Base-by-base conservation (phyloP, 768 basidiomycete genomes). In the Hemileccinum rubropunctum region DNA sequence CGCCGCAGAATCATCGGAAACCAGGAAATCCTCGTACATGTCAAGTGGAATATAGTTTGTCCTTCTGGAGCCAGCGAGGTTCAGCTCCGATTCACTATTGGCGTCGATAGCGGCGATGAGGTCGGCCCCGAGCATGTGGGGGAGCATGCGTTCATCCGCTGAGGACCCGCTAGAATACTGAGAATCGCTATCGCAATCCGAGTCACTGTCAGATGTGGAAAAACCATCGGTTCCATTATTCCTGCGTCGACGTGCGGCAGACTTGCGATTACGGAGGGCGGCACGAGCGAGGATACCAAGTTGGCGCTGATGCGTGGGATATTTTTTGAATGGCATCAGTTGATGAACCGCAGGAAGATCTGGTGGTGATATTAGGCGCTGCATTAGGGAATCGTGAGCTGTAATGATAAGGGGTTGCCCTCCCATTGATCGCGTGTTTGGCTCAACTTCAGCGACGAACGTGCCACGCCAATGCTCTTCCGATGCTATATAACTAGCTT, bases 31-130 rank as follows among this genome's bases (percentile, higher is more conserved):
- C 15, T 52, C 45, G 20, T 51, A 47, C 11, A 42, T n/a, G 41
- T 49, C 42, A 14, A 48, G 41, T 15, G 53, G 47, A 1, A 37
- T 13, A 28, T 2, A 13, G 3, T 12, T 27, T 7, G 28, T 37
- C 35, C 43, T 52, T 39, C 34, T 32, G 28, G 37, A 7, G 21
- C 18, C 32, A 20, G 23, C 32, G 21, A 60, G 48, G 33, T 61
- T 58, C 6, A 66, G 30, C 12, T 26, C 64, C 1, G 58, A 54
- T 35, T 63, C 62, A 52, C 58, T 63, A 20, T 64, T 63, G 32
- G 63, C 55, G 34, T 64, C 58, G 28, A 64, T 55, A 4, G 62
- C 62, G 6, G 64, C 62, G 12, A 64, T 58, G 28, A 64, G 64
- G 33, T 63, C 64, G 13, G 61, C 41, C 17, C 63, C 62, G 2